Percentiles rank a stretch among this genome's conserved stretches.
phyloP scores from a whole-genome alignment of 1,139 yeast species.

The Groenewaldozyma sp. region DNA sequence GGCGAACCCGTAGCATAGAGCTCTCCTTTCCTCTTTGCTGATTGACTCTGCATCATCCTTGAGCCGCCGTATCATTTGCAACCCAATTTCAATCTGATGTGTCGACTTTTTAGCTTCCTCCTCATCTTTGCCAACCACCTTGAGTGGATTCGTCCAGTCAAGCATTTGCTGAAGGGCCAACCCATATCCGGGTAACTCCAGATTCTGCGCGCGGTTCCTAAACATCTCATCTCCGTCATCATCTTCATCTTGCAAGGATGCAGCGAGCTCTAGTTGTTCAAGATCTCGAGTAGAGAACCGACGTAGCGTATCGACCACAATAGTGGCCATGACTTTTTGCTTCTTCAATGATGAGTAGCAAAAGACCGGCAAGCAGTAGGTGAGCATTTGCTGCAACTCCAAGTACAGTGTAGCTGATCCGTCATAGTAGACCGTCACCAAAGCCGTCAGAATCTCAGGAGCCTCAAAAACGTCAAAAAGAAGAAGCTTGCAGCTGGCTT shows the following conservation, averaged over 20 bases:
- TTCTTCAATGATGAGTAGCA: constrained; percentile 71
- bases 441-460: constrained; percentile 60
- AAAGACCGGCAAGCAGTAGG: constrained; percentile 86
- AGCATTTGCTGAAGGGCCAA: constrained; percentile 58
- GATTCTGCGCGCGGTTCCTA: too few species aligned
- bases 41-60: constrained; percentile 30
- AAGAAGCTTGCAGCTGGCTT: constrained; percentile 75
- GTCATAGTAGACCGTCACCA: constrained; percentile 67
- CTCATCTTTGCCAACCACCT: constrained; percentile 44
- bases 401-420: constrained; percentile 56
- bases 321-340: constrained; percentile 54
- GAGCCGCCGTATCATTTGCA: constrained; percentile 41
- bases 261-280: background rate
- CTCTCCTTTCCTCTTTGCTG: constrained; percentile 44
- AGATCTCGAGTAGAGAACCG: background rate
- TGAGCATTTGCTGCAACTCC: constrained; percentile 67
- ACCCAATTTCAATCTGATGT: constrained; percentile 51
- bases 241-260: background rate
- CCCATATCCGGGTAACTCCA: too few species aligned
- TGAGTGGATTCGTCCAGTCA: constrained; percentile 77
- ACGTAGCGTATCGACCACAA: background rate
- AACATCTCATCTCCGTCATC: background rate
- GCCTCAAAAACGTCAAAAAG: constrained; percentile 69
- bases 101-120: constrained; percentile 31
- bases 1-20: constrained; percentile 44